Percentiles rank a stretch among this genome's conserved stretches.
Conservation (phyloP, 306 rosid genomes). For the Hippophae tibetana region DNA sequence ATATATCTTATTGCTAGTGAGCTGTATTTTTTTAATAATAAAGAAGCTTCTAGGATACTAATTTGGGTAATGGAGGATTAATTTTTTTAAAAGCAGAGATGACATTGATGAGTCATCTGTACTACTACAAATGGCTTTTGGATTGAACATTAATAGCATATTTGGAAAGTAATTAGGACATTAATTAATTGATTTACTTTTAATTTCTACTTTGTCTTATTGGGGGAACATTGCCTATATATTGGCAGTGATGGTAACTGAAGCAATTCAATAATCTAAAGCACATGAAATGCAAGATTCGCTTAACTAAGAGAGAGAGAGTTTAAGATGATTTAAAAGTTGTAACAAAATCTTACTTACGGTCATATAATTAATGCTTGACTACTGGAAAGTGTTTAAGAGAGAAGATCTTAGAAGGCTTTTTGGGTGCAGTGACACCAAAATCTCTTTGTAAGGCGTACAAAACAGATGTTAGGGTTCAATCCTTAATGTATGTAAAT, state of each 20-base stretch:
- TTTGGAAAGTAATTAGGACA: slow-evolving; percentile 20
- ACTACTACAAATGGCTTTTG: slow-evolving; percentile 34
- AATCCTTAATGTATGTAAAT: no score
- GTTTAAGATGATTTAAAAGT: slow-evolving; percentile 12
- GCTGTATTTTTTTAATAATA: slow-evolving; percentile 1
- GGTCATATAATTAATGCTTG: slow-evolving; percentile 9
- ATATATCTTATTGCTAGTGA: slow-evolving; percentile 19
- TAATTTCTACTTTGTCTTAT: slow-evolving; percentile 5
- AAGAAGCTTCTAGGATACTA: slow-evolving; percentile 30
- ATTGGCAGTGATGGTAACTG: slow-evolving; percentile 36
- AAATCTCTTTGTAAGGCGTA: neutral
- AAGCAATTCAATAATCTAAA: slow-evolving; percentile 27
- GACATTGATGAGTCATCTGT: slow-evolving; percentile 26
- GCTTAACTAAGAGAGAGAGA: neutral
- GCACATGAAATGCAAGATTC: neutral
- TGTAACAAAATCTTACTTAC: slow-evolving; percentile 23
- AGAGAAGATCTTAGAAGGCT: neutral
- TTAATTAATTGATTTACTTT: slow-evolving; percentile 19
- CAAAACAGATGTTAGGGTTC: no score
- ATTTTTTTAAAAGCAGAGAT: slow-evolving; percentile 7
- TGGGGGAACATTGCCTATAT: slow-evolving; percentile 19
- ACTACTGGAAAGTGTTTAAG: neutral
- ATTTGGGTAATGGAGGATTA: slow-evolving; percentile 37
- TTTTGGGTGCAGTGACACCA: neutral
- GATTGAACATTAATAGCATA: slow-evolving; percentile 14